Conservation (phyloP, 2,329 filamentous ascomycete species). For the Helotiales sp. region DNA sequence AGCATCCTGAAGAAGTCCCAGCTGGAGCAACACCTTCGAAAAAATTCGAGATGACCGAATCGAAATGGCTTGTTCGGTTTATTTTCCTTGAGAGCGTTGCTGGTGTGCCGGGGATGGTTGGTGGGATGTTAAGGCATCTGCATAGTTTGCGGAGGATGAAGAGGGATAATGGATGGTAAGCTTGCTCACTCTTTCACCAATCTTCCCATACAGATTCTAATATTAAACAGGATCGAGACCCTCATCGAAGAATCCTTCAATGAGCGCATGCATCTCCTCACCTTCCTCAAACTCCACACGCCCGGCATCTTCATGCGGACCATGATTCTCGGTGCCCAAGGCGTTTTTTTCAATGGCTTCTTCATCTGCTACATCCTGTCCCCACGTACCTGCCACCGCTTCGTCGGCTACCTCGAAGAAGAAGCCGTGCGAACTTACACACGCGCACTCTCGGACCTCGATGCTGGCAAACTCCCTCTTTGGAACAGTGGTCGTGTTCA, state of each 20-base stretch:
- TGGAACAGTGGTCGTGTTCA: constrained; percentile 68
- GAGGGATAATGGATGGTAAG: constrained; percentile 81
- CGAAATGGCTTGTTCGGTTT: constrained; percentile 88
- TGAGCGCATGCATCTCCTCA: constrained; percentile 90
- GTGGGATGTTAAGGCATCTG: constrained; percentile 89
- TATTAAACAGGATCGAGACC: constrained; percentile 71
- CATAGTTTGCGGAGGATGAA: constrained; percentile 83
- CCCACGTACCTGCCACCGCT: constrained; percentile 87
- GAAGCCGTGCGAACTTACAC: constrained; percentile 97
- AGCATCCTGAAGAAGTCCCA: constrained; percentile 52
- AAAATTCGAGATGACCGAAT: constrained; percentile 75
- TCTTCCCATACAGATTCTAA: background rate
- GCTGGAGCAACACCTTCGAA: background rate
- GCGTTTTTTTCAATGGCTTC: constrained; percentile 93
- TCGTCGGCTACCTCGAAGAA: constrained; percentile 96
- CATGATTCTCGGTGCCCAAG: constrained; percentile 90
- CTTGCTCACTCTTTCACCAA: too few species aligned
- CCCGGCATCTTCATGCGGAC: constrained; percentile 83
- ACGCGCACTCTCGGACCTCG: constrained; percentile 83
- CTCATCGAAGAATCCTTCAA: constrained; percentile 90
- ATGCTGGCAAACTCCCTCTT: constrained; percentile 76
- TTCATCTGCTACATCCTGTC: constrained; percentile 88
- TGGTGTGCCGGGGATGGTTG: constrained; percentile 96
- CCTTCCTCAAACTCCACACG: constrained; percentile 88
- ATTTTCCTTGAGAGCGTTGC: constrained; percentile 95